phyloP scores from a whole-genome alignment of 768 basidiomycete species.

The Coprinopsis strossmayeri region DNA sequence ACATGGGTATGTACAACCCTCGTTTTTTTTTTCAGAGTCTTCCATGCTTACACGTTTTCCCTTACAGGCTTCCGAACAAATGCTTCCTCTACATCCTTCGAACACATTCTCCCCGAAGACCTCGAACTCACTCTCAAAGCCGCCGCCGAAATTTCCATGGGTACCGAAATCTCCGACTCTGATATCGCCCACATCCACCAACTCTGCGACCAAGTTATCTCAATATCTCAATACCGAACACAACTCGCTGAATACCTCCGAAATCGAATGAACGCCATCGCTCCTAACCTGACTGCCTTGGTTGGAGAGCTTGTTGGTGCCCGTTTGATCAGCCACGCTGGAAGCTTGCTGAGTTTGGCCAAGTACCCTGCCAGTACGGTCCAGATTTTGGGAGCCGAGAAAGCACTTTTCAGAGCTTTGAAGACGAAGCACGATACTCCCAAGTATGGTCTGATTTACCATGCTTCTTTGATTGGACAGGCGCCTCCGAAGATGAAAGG shows the following conservation, averaged over 20 bases:
- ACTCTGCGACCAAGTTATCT: constrained; percentile 96
- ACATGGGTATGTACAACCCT: constrained; percentile 68
- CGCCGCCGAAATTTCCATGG: constrained; percentile 98
- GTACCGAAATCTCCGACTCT: constrained; percentile 95
- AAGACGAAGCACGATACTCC: constrained; percentile 99
- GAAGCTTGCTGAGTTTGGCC: constrained; percentile 87
- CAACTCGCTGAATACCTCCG: constrained; percentile 95
- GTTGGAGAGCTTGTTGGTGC: constrained; percentile 93
- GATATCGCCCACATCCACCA: constrained; percentile 97
- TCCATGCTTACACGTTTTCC: neutral
- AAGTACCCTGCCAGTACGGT: constrained; percentile 99
- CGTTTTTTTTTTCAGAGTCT: neutral
- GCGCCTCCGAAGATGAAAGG: constrained; percentile 98
- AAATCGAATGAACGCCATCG: constrained; percentile 97
- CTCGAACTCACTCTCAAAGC: constrained; percentile 92
- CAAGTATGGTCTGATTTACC: constrained; percentile 99
- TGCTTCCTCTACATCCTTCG: constrained; percentile 78
- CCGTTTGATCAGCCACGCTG: constrained; percentile 90
- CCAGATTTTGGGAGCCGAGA: constrained; percentile 97
- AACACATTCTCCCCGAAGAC: constrained; percentile 91
- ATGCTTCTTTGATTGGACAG: constrained; percentile 94
- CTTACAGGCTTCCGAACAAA: constrained; percentile 87
- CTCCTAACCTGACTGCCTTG: constrained; percentile 90
- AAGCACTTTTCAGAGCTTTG: constrained; percentile 93
- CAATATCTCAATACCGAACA: constrained; percentile 89